Conservation (phyloP, 306 rosid species). For the Hylodesmum podocarpum region DNA sequence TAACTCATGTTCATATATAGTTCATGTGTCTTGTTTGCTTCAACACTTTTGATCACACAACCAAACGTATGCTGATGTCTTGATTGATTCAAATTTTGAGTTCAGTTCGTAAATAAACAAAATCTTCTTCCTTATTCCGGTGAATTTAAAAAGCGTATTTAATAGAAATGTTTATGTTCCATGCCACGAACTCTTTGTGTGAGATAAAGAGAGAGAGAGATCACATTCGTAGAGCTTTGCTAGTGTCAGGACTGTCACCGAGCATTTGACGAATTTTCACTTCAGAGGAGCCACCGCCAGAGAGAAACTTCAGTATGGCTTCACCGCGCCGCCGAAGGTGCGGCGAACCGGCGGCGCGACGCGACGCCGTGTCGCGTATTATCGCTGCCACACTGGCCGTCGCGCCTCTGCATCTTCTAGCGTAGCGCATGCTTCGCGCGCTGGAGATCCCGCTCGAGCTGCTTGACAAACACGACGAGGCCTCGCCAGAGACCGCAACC, state of each 20-base stretch:
- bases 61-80: neutral
- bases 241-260: slow-evolving; percentile 96
- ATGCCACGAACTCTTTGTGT: neutral
- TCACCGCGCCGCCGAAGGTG: slow-evolving; percentile 64
- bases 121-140: neutral
- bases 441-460: slow-evolving; percentile 55
- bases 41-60: neutral
- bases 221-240: slow-evolving; percentile 97
- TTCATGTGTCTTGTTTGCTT: neutral
- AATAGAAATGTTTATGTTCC: neutral
- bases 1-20: neutral
- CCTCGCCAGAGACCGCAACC: slow-evolving; percentile 46
- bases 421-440: slow-evolving; percentile 50
- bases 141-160: neutral
- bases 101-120: neutral
- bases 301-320: slow-evolving; percentile 68
- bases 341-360: slow-evolving; percentile 30
- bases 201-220: slow-evolving; percentile 4
- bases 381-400: slow-evolving; percentile 22
- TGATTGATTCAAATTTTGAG: neutral
- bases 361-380: neutral
- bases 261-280: slow-evolving; percentile 69
- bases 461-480: slow-evolving; percentile 64
- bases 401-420: slow-evolving; percentile 27
- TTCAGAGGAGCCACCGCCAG: slow-evolving; percentile 66